Base-by-base conservation (phyloP, 106 monocot genomes). In the Dendrobium huoshanense region DNA sequence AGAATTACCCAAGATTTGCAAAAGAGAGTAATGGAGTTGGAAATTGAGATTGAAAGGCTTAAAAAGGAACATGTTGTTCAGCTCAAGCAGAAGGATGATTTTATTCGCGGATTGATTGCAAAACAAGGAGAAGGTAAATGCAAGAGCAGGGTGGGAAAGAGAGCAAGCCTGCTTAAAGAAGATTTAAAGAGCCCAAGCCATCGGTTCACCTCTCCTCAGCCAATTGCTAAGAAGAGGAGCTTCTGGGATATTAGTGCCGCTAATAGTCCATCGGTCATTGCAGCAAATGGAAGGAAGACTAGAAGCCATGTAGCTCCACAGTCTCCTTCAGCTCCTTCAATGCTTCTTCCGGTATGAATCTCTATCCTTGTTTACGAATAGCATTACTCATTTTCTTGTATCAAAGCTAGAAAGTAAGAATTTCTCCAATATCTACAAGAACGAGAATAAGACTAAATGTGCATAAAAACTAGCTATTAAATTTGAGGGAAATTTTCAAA, bases 241-340 rank as follows among this genome's bases (percentile, higher is more conserved):
- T 98, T 94, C 81, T 98, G 94, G 94, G 97, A 94, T 64, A 98
- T 89, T 58, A 79, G 84, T 22, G 79, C 80, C 2, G 88, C 89
- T 40, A 89, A 84, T 45, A 98, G 97, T 78, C 97, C 97, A 11
- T 89, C 91, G 0, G 81, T 87, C 33, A 41, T 73, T 49, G 67
- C 86, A 5, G 68, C 80, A 27, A 94, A 94, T 78, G 89, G 85
- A 29, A 90, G 97, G 85, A 98, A 98, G 77, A 88, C 81, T 18
- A 90, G 88, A 80, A 94, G 89, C 86, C 90, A 92, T 84, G 88
- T 93, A 2, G 84, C 81, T 11, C 40, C 68, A 7, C 86, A 83
- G 70, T 74, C 87, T 22, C 74, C 84, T 33, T 81, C 85, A 56
- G 79, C 85, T 47, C 90, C 94, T 45, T 94, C 97, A 2, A 85